A percentile compares a stretch with the other conserved stretches of the same genome.
Conservation (phyloP, 768 basidiomycete genomes). For the Cystofilobasidium ferigula region DNA sequence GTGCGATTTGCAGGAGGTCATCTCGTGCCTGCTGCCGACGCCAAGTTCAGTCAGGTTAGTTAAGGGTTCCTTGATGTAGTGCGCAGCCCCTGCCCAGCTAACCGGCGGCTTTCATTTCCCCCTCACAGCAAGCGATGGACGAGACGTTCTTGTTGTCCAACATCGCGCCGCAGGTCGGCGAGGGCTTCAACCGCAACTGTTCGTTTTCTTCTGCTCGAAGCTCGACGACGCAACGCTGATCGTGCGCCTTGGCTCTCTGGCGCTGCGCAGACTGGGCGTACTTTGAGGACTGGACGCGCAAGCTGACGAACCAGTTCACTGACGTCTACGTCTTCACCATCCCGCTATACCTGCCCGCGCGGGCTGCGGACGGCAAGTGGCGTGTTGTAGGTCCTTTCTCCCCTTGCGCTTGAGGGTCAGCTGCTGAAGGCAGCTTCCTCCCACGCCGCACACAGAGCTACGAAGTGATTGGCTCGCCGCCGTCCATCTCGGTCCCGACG, state of each 20-base stretch:
- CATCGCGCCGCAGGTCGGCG: constrained; percentile 96
- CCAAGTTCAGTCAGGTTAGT: constrained; percentile 66
- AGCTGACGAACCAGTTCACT: constrained; percentile 70
- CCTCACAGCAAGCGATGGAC: constrained; percentile 68
- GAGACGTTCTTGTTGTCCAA: constrained; percentile 92
- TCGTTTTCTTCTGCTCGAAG: constrained; percentile 32
- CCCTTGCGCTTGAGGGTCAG: background rate
- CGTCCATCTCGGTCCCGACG: constrained; percentile 84
- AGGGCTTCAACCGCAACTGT: constrained; percentile 96
- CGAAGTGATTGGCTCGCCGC: constrained; percentile 88
- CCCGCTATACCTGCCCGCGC: constrained; percentile 84
- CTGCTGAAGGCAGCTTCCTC: no score
- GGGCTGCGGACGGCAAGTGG: constrained; percentile 75
- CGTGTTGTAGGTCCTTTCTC: constrained; percentile 58
- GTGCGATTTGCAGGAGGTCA: constrained; percentile 14
- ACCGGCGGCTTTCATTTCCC: background rate
- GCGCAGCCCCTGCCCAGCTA: no score
- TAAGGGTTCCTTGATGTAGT: no score
- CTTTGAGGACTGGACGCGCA: constrained; percentile 87
- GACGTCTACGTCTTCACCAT: constrained; percentile 98
- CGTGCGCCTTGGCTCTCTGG: background rate
- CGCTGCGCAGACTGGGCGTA: constrained; percentile 97
- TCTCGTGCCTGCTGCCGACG: constrained; percentile 85
- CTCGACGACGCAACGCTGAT: background rate
- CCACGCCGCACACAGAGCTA: constrained; percentile 49